phyloP scores from a whole-genome alignment of 257 asterid species.

The Marsdenia floribunda region DNA sequence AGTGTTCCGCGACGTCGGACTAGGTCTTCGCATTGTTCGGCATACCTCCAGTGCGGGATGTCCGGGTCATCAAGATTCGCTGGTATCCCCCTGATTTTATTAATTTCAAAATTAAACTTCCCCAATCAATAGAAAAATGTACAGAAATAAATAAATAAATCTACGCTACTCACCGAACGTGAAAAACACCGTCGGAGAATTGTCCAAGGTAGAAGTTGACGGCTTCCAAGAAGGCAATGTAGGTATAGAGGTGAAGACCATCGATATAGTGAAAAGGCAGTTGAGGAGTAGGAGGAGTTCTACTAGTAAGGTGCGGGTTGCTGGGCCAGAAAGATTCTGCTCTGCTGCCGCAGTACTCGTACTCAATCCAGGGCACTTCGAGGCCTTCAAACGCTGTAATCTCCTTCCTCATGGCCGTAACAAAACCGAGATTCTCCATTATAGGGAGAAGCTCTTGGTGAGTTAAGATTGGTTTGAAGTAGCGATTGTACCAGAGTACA shows the following conservation, averaged over 20 bases:
- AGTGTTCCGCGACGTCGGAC: too few relatives aligned
- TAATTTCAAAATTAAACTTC: too few relatives aligned
- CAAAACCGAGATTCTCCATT: neutral
- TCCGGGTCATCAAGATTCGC: too few relatives aligned
- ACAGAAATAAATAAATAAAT: neutral
- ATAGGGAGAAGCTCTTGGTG: neutral
- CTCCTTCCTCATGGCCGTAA: neutral
- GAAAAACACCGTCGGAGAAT: neutral
- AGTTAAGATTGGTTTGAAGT: neutral
- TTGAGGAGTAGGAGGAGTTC: neutral
- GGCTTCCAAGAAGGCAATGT: neutral
- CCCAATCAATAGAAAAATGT: too few relatives aligned
- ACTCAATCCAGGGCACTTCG: neutral
- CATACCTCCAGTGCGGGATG: too few relatives aligned
- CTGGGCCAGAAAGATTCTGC: neutral
- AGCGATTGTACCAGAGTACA: neutral
- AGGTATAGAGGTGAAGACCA: conserved; percentile 4
- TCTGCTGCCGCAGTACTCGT: neutral
- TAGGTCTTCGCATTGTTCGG: too few relatives aligned
- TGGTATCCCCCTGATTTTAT: too few relatives aligned
- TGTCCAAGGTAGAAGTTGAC: neutral
- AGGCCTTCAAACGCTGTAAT: neutral
- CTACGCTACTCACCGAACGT: conserved; percentile 5
- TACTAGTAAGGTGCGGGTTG: neutral
- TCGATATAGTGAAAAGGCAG: neutral